A percentile compares a stretch with the other conserved stretches of the same genome.
phyloP scores from a whole-genome alignment of 805 yeast species.

The Yamadazyma nakazawae region DNA sequence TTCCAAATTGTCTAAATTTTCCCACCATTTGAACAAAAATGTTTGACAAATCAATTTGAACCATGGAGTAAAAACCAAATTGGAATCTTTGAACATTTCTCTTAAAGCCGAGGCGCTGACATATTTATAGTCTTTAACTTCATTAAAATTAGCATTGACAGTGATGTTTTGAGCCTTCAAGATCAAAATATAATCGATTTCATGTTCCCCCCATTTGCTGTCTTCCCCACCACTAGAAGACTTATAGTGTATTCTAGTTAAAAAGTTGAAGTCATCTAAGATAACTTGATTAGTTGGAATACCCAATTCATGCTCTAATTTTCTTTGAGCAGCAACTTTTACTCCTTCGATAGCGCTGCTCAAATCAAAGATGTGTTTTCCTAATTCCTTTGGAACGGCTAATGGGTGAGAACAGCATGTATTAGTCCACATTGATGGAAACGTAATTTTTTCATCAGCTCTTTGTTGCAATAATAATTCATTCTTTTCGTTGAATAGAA shows the following conservation, averaged over 20 bases:
- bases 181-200: conserved; percentile 89
- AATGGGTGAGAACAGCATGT: conserved; percentile 99
- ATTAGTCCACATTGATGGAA: conserved; percentile 97
- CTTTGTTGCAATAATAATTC: conserved; percentile 88
- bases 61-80: conserved; percentile 93
- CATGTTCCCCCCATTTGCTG: conserved; percentile 92
- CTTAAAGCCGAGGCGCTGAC: conserved; percentile 67
- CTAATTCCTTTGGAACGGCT: conserved; percentile 78
- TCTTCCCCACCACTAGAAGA: conserved; percentile 74
- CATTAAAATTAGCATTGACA: conserved; percentile 65
- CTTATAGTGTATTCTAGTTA: conserved; percentile 93
- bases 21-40: conserved; percentile 94
- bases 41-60: conserved; percentile 92
- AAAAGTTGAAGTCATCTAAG: conserved; percentile 65
- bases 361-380: conserved; percentile 43
- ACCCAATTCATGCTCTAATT: conserved; percentile 91
- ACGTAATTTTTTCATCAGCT: conserved; percentile 94
- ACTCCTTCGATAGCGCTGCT: conserved; percentile 70
- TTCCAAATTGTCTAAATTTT: conserved; percentile 56
- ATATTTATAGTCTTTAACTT: conserved; percentile 77
- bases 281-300: conserved; percentile 62
- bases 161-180: conserved; percentile 52
- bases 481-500: conserved; percentile 74
- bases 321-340: conserved; percentile 85
- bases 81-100: conserved; percentile 67